These are phyloP conservation scores for Botrytis porri DNA, from an alignment of 2,329 filamentous ascomycete species.

Conservation along the genomic window DNA sequence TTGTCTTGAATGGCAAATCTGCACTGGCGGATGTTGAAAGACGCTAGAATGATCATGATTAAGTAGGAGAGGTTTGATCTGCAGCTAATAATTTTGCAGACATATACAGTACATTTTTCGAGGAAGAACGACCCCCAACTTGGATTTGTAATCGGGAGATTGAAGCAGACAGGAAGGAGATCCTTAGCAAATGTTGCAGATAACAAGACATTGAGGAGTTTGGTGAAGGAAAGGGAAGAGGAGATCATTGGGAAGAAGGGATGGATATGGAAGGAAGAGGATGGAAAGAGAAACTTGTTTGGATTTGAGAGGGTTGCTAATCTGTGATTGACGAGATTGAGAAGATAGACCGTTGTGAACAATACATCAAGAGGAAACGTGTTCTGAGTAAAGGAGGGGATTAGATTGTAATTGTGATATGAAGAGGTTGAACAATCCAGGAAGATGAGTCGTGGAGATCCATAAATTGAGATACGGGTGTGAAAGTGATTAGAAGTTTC, in stretches of 20 bases:
- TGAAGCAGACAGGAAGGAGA: constrained; percentile 46
- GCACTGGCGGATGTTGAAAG: neutral
- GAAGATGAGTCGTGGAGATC: neutral
- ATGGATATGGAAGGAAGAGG: constrained; percentile 41
- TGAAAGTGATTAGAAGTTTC: neutral
- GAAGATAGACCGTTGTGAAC: constrained; percentile 4
- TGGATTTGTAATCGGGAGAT: constrained; percentile 52
- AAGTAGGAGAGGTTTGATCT: neutral
- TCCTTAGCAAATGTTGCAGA: constrained; percentile 58
- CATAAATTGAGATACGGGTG: neutral
- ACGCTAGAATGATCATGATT: neutral
- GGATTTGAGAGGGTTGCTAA: constrained; percentile 27
- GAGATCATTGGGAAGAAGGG: constrained; percentile 51
- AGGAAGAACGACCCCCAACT: constrained; percentile 48
- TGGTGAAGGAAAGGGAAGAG: constrained; percentile 41
- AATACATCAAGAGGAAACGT: constrained; percentile 39
- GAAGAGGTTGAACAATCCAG: neutral
- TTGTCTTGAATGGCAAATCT: neutral
- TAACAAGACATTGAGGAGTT: constrained; percentile 45
- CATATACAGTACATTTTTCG: constrained; percentile 58
- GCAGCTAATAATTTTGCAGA: constrained; percentile 40
- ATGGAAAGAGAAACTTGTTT: constrained; percentile 42
- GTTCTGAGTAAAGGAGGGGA: constrained; percentile 35
- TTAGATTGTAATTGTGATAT: constrained; percentile 1
- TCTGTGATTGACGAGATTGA: constrained; percentile 33